Evolutionary conservation across 306 rosid species (phyloP).

Genomic region (Fragaria nilgerrensis): DNA sequence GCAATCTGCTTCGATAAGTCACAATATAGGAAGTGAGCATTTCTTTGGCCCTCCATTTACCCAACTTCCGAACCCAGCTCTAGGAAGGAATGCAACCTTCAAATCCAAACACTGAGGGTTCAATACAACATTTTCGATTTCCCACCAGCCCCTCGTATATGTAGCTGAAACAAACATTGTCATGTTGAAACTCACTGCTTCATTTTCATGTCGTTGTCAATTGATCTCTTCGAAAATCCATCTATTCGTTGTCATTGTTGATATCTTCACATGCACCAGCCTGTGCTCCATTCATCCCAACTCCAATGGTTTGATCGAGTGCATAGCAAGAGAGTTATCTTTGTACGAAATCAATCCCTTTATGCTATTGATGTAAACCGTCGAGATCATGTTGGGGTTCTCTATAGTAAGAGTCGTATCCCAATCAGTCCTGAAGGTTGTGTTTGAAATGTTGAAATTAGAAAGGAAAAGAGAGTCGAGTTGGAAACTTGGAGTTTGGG

Average conservation of each 20-base stretch:
- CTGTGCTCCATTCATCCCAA: background rate
- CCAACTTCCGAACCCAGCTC: background rate
- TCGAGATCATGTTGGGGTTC: background rate
- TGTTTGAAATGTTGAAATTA: background rate
- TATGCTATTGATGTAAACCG: background rate
- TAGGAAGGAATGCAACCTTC: background rate
- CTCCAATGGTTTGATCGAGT: background rate
- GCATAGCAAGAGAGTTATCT: background rate
- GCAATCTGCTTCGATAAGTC: background rate
- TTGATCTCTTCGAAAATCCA: background rate
- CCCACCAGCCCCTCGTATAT: background rate
- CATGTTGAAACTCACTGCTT: background rate
- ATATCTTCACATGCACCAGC: background rate
- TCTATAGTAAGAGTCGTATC: background rate
- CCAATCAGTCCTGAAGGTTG: background rate
- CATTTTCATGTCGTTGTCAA: background rate
- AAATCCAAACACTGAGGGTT: slow-evolving; percentile 6
- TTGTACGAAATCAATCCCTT: background rate
- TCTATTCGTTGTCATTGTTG: background rate
- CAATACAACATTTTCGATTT: background rate
- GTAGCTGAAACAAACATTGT: slow-evolving; percentile 6
- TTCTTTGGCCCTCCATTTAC: background rate
- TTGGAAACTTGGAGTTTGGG: background rate
- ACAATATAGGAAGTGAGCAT: background rate
- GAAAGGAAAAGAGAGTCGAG: background rate